Evolutionary conservation across 2,329 filamentous ascomycete species (phyloP).

Genomic region (Ascochyta fabae): DNA sequence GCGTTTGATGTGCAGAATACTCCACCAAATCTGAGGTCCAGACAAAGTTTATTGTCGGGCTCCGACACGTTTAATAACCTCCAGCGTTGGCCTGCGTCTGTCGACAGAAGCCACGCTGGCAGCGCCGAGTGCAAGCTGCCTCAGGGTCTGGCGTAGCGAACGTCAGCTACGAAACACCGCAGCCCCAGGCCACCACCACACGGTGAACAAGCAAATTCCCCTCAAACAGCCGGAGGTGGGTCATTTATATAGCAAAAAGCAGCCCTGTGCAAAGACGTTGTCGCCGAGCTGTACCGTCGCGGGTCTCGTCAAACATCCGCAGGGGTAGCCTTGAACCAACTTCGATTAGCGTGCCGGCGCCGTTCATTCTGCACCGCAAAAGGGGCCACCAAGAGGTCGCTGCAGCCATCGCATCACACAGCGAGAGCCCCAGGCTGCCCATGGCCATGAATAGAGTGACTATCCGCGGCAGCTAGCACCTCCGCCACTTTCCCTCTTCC

Average conservation of each 20-base stretch:
- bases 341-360: slow-evolving; percentile 26
- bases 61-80: slow-evolving; percentile 9
- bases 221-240: slow-evolving; percentile 14
- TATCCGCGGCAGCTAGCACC: slow-evolving; percentile 36
- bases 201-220: slow-evolving; percentile 3
- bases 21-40: slow-evolving; percentile 10
- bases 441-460: slow-evolving; percentile 32
- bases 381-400: slow-evolving; percentile 40
- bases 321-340: slow-evolving; percentile 17
- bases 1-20: slow-evolving; percentile 4
- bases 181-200: slow-evolving; percentile 3
- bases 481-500: slow-evolving; percentile 34
- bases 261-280: slow-evolving; percentile 17
- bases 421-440: slow-evolving; percentile 34
- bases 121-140: background rate
- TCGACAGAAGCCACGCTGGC: slow-evolving; percentile 9
- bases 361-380: slow-evolving; percentile 34
- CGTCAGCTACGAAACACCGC: slow-evolving; percentile 7
- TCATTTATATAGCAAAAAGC: slow-evolving; percentile 17
- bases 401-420: slow-evolving; percentile 36
- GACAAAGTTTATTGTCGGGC: slow-evolving; percentile 13
- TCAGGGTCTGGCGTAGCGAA: slow-evolving; percentile 7
- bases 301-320: slow-evolving; percentile 25
- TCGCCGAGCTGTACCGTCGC: slow-evolving; percentile 20
- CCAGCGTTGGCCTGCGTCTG: slow-evolving; percentile 1